Conservation (phyloP, 257 asterid genomes). For the Salvia miltiorrhiza region DNA sequence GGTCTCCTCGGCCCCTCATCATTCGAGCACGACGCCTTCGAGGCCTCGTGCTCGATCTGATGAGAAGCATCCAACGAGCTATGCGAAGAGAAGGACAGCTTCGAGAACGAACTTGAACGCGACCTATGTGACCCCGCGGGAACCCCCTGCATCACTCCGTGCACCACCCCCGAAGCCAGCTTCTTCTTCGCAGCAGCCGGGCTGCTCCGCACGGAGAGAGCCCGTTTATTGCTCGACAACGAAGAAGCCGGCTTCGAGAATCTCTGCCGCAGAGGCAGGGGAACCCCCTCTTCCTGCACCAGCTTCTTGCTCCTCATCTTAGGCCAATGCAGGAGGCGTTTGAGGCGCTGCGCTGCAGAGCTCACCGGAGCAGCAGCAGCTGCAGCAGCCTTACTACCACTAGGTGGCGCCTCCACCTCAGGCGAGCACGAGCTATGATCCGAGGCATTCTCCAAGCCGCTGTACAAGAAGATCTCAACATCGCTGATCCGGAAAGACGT, state of each 20-base stretch:
- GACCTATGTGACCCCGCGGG: constrained; percentile 51
- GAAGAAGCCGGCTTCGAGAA: constrained; percentile 48
- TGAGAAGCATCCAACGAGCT: constrained; percentile 41
- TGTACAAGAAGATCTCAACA: constrained; percentile 61
- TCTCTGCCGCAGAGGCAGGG: constrained; percentile 69
- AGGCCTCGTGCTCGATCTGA: constrained; percentile 32
- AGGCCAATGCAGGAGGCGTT: constrained; percentile 74
- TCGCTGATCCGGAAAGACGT: constrained; percentile 81
- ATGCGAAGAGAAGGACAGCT: constrained; percentile 57
- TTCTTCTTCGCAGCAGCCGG: constrained; percentile 70
- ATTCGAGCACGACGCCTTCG: constrained; percentile 38
- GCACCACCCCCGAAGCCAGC: constrained; percentile 60
- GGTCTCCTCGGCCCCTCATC: constrained; percentile 23
- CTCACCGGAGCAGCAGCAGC: neutral
- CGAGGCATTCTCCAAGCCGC: constrained; percentile 58
- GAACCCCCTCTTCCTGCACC: constrained; percentile 33
- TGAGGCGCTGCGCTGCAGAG: constrained; percentile 33
- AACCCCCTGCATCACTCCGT: constrained; percentile 66
- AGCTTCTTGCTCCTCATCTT: constrained; percentile 36
- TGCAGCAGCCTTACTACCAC: neutral
- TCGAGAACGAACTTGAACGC: constrained; percentile 74
- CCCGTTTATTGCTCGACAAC: constrained; percentile 59
- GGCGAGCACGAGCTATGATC: constrained; percentile 44
- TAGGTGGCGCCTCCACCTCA: constrained; percentile 23
- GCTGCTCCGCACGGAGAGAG: constrained; percentile 60